Conservation (phyloP, 495 filamentous ascomycete species). For the Peziza echinospora region DNA sequence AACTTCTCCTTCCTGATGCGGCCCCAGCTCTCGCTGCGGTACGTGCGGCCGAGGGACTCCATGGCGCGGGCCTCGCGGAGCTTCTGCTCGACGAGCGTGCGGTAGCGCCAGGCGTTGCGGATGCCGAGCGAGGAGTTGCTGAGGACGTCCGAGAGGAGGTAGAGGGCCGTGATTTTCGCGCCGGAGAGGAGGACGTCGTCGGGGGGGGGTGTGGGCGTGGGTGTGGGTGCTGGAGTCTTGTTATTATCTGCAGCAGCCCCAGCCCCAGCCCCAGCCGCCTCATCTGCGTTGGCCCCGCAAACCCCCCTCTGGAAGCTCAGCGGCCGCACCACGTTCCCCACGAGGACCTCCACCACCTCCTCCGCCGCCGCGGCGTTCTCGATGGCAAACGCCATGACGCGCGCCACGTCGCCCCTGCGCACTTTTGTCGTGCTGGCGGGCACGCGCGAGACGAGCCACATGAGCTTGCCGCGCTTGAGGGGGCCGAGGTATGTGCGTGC, state of each 20-base stretch:
- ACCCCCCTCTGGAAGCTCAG: constrained; percentile 31
- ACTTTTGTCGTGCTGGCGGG: constrained; percentile 55
- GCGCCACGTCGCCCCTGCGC: constrained; percentile 66
- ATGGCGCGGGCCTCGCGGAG: constrained; percentile 53
- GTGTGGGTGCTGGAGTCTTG: constrained; percentile 21
- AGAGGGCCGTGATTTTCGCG: constrained; percentile 62
- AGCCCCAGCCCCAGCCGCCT: not conserved
- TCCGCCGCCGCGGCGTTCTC: constrained; percentile 64
- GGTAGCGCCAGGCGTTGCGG: constrained; percentile 75
- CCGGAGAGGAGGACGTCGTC: constrained; percentile 44
- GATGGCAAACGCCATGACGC: constrained; percentile 75
- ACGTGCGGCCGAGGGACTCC: constrained; percentile 55
- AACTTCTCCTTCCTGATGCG: constrained; percentile 72
- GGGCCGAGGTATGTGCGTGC: constrained; percentile 62
- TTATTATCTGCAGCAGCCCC: constrained; percentile 20
- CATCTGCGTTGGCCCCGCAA: constrained; percentile 15
- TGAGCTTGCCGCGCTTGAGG: constrained; percentile 60
- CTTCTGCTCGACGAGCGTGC: constrained; percentile 60
- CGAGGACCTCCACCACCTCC: constrained; percentile 73
- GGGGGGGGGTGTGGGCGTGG: too few species aligned
- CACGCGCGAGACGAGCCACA: constrained; percentile 56
- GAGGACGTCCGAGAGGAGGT: constrained; percentile 72
- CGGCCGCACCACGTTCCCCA: constrained; percentile 55
- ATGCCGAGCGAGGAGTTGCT: constrained; percentile 68
- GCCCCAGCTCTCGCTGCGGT: constrained; percentile 61